Base-by-base conservation (phyloP, 2,329 filamentous ascomycete species). In the Venturia nashicola region DNA sequence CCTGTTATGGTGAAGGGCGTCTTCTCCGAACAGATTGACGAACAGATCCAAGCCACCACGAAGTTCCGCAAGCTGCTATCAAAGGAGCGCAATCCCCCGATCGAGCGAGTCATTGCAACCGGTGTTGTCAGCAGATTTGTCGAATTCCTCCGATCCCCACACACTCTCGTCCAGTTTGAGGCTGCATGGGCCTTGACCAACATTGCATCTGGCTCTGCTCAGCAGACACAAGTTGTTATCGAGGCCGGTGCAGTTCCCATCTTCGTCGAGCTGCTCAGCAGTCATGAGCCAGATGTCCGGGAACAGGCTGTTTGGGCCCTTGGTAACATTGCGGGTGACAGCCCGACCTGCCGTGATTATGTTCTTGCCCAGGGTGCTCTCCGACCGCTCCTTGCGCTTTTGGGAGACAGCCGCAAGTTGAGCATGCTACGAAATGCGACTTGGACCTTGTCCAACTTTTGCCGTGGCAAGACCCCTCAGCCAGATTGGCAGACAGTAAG, bases 371-470 rank as follows among this genome's bases (percentile, higher is more conserved):
- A 90, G 69, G 92, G 92, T 71, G 94, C 94, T 67, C 85, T 99
- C 62, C 91, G 91, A 76, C 94, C 94, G 62, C 83, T 99, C 65
- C 85, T 99, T 65, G 85, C 86, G 72, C 84, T 99, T 55, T 86
- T 99, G 65, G 93, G 93, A 63, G 94, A 99, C 77, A 97, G 94
- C 80, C 91, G 94, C 73, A 99, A 99, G 83, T 82, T 99, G 65
- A 97, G 92, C 83, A 99, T 99, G 94, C 87, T 99, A 62, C 86
- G 94, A 70, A 99, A 99, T 75, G 94, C 94, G 43, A 99, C 94
- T 32, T 99, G 94, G 94, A 99, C 94, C 55, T 81, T 99, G 65
- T 97, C 94, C 84, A 99, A 99, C 83, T 99, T 99, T 80, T 99
- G 94, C 81, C 91, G 94, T 82, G 94, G 94, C 79, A 99, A 99